These are phyloP conservation scores for Tremella fuciformis DNA, from an alignment of 768 basidiomycete genomes.

Conservation along the genomic window DNA sequence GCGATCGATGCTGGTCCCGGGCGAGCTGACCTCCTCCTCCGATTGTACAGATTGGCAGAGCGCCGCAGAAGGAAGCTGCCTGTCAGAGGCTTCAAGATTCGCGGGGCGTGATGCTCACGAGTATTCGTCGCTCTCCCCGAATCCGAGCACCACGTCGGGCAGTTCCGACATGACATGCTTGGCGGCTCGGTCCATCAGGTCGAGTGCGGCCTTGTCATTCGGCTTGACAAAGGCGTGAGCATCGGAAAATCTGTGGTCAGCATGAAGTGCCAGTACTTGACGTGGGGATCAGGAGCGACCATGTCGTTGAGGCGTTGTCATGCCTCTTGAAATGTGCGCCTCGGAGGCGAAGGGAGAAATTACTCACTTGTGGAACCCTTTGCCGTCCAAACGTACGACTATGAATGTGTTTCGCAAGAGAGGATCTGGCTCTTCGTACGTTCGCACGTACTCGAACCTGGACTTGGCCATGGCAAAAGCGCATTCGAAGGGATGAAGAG, in stretches of 20 bases:
- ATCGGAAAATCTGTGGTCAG: slow-evolving; percentile 69
- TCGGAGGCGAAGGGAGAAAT: not conserved
- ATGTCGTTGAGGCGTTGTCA: too few relatives aligned
- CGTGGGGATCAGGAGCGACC: too few relatives aligned
- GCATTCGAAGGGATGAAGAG: not conserved
- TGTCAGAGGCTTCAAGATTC: slow-evolving; percentile 1
- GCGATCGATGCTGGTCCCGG: not conserved
- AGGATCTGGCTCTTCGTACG: slow-evolving; percentile 82
- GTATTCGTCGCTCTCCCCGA: slow-evolving; percentile 96
- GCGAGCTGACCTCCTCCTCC: slow-evolving; percentile 62
- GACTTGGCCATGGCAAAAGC: slow-evolving; percentile 74
- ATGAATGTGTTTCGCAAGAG: slow-evolving; percentile 80
- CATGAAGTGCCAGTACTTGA: too few relatives aligned
- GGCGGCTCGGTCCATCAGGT: slow-evolving; percentile 91
- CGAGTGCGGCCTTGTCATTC: slow-evolving; percentile 80
- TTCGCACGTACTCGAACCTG: slow-evolving; percentile 85
- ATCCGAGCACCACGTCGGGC: slow-evolving; percentile 78
- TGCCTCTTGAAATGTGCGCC: too few relatives aligned
- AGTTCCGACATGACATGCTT: slow-evolving; percentile 74
- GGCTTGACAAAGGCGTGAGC: slow-evolving; percentile 80
- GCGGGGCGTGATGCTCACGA: slow-evolving; percentile 59
- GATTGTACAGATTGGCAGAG: slow-evolving; percentile 73
- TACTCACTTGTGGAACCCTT: slow-evolving; percentile 82
- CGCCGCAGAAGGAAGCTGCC: slow-evolving; percentile 79
- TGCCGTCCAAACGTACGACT: slow-evolving; percentile 84